phyloP scores from a whole-genome alignment of 2,329 filamentous ascomycete species.

The Monascus ruber region DNA sequence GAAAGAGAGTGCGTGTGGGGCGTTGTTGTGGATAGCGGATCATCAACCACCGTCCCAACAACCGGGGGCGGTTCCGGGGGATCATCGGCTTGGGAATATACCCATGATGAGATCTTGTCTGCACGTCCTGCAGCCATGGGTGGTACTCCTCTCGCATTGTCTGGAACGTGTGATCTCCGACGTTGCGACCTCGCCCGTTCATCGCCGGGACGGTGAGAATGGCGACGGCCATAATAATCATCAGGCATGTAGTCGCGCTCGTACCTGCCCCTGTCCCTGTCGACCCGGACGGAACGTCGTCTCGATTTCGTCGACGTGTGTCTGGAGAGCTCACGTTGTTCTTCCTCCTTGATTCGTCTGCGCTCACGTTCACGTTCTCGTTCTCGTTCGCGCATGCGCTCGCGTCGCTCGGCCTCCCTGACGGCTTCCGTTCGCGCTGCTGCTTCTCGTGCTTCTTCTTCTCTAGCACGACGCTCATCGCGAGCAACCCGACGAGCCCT shows the following conservation, averaged over 20 bases:
- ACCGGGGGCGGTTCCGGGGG: slow-evolving; percentile 38
- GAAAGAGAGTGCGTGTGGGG: slow-evolving; percentile 25
- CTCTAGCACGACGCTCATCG: slow-evolving; percentile 15
- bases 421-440: slow-evolving; percentile 22
- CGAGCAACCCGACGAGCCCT: slow-evolving; percentile 46
- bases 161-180: slow-evolving; percentile 23
- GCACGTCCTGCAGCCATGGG: slow-evolving; percentile 27
- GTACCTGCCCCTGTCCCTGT: slow-evolving; percentile 16
- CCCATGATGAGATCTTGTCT: slow-evolving; percentile 41
- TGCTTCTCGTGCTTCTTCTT: slow-evolving; percentile 17
- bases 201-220: slow-evolving; percentile 22
- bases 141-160: slow-evolving; percentile 10
- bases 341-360: slow-evolving; percentile 24
- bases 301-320: slow-evolving; percentile 18
- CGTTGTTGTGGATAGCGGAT: slow-evolving; percentile 18
- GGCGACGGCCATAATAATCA: slow-evolving; percentile 17
- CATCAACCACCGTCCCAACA: slow-evolving; percentile 35
- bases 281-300: slow-evolving; percentile 19
- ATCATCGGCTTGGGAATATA: slow-evolving; percentile 36
- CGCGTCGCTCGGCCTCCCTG: slow-evolving; percentile 28
- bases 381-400: slow-evolving; percentile 20
- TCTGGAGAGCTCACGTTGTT: slow-evolving; percentile 14
- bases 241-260: slow-evolving; percentile 12
- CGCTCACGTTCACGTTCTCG: slow-evolving; percentile 14
- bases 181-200: slow-evolving; percentile 20